These are phyloP conservation scores for Exidia glandulosa DNA, from an alignment of 768 basidiomycete species.

Conservation along the genomic window DNA sequence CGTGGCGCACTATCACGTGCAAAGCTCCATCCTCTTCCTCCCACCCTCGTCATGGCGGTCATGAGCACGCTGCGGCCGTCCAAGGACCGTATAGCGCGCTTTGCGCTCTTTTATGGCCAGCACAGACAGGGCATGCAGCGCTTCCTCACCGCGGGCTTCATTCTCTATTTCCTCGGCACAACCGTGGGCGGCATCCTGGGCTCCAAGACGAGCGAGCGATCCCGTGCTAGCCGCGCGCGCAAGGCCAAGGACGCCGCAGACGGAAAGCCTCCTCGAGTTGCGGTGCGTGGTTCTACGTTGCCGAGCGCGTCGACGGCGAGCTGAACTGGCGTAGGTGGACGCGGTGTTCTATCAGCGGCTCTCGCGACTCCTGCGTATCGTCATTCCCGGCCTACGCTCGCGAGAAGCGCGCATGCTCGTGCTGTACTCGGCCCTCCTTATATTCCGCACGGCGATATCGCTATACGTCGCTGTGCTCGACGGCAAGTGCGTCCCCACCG, in stretches of 20 bases:
- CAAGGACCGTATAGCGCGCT: background rate
- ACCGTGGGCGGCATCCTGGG: slow-evolving; percentile 49
- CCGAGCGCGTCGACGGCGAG: background rate
- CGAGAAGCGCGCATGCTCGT: slow-evolving; percentile 80
- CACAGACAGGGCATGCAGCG: slow-evolving; percentile 69
- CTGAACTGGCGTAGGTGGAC: slow-evolving; percentile 55
- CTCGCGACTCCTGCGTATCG: slow-evolving; percentile 65
- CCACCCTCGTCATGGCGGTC: background rate
- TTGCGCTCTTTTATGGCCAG: slow-evolving; percentile 42
- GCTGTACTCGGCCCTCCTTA: slow-evolving; percentile 81
- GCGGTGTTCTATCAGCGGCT: slow-evolving; percentile 81
- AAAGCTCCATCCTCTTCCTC: no score
- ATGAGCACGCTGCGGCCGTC: background rate
- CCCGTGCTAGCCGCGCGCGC: slow-evolving; percentile 24
- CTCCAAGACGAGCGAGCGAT: slow-evolving; percentile 18
- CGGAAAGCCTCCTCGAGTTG: slow-evolving; percentile 48
- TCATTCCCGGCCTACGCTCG: slow-evolving; percentile 74
- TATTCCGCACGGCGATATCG: slow-evolving; percentile 84
- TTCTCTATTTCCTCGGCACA: slow-evolving; percentile 55
- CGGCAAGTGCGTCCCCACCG: slow-evolving; percentile 51
- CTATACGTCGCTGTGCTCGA: slow-evolving; percentile 91
- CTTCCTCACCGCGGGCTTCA: slow-evolving; percentile 54
- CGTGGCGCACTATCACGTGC: background rate
- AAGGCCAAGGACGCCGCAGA: slow-evolving; percentile 22
- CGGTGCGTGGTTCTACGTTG: slow-evolving; percentile 36